These are phyloP conservation scores for Gastrolobium bilobum DNA, from an alignment of 306 rosid genomes.

Conservation along the genomic window DNA sequence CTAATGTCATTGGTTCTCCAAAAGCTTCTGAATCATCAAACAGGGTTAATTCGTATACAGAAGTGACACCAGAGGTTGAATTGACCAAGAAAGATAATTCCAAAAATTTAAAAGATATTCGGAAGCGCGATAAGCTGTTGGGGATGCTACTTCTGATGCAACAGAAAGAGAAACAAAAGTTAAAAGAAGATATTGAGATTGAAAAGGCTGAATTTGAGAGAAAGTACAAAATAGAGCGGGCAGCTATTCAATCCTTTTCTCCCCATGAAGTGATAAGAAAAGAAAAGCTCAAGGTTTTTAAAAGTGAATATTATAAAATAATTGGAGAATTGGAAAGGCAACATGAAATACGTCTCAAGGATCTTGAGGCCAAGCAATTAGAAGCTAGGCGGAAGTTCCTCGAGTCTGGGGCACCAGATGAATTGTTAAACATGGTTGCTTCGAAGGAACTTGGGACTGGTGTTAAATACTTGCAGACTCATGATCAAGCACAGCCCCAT, in stretches of 20 bases:
- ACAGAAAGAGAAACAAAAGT: slow-evolving; percentile 32
- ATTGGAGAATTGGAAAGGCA: slow-evolving; percentile 47
- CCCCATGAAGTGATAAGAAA: slow-evolving; percentile 49
- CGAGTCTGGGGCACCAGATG: slow-evolving; percentile 61
- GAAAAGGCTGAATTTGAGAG: slow-evolving; percentile 53
- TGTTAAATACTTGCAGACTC: slow-evolving; percentile 41
- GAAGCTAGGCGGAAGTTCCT: slow-evolving; percentile 55
- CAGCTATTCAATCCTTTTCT: slow-evolving; percentile 44
- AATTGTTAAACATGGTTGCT: slow-evolving; percentile 53
- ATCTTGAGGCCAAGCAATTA: slow-evolving; percentile 58
- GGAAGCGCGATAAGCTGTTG: slow-evolving; percentile 57
- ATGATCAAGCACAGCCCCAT: slow-evolving; percentile 42
- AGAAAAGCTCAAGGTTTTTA: slow-evolving; percentile 54
- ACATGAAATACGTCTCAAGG: slow-evolving; percentile 53
- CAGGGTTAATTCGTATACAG: slow-evolving; percentile 36
- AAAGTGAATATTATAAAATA: slow-evolving; percentile 44
- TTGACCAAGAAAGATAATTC: slow-evolving; percentile 52
- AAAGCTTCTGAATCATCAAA: slow-evolving; percentile 49
- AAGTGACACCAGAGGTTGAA: slow-evolving; percentile 38
- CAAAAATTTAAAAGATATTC: slow-evolving; percentile 60
- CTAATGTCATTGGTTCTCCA: slow-evolving; percentile 49
- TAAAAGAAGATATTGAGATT: slow-evolving; percentile 42
- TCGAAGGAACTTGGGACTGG: slow-evolving; percentile 31
- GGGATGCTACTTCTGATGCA: slow-evolving; percentile 62
- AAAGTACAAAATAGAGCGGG: slow-evolving; percentile 49